These are phyloP conservation scores for Oryza brachyantha DNA, from an alignment of 176 grass and related monocot genomes.

Conservation along the genomic window DNA sequence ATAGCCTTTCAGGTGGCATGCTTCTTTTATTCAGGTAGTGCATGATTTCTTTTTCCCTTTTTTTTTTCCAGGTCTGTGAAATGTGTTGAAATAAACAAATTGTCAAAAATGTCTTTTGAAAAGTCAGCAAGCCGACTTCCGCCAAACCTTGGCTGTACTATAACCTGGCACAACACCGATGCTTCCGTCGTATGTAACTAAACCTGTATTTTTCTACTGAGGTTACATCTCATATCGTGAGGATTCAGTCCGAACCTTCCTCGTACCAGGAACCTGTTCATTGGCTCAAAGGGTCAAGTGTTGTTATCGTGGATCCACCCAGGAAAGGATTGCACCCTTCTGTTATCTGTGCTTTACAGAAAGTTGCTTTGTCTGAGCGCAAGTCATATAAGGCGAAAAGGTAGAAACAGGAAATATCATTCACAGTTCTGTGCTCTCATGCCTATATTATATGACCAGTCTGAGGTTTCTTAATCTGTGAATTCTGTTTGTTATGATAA, in stretches of 20 bases:
- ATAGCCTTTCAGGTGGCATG: conserved; percentile 9
- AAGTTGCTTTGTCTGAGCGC: conserved; percentile 56
- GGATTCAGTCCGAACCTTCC: conserved; percentile 33
- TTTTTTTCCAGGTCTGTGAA: conserved; percentile 77
- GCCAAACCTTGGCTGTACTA: conserved; percentile 61
- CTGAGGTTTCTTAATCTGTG: neutral
- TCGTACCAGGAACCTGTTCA: conserved; percentile 73
- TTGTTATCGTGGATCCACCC: conserved; percentile 92
- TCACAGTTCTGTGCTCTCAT: neutral
- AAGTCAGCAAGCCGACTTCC: conserved; percentile 81
- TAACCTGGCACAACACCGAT: conserved; percentile 96
- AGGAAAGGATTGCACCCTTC: conserved; percentile 92
- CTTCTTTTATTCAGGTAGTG: conserved; percentile 21
- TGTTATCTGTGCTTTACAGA: conserved; percentile 71
- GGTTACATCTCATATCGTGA: conserved; percentile 20
- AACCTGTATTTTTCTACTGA: conserved; percentile 29
- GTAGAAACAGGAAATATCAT: conserved; percentile 34
- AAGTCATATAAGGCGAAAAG: conserved; percentile 65
- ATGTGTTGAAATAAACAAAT: conserved; percentile 98
- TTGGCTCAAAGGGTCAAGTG: conserved; percentile 81
- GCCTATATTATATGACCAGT: conserved; percentile 11
- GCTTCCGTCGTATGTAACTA: conserved; percentile 75
- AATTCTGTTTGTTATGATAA: conserved; percentile 2
- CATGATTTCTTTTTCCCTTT: neutral
- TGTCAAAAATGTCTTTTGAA: conserved; percentile 86